These are phyloP conservation scores for Centrapalus pauciflorus DNA, from an alignment of 129 eudicot species.

Conservation along the genomic window DNA sequence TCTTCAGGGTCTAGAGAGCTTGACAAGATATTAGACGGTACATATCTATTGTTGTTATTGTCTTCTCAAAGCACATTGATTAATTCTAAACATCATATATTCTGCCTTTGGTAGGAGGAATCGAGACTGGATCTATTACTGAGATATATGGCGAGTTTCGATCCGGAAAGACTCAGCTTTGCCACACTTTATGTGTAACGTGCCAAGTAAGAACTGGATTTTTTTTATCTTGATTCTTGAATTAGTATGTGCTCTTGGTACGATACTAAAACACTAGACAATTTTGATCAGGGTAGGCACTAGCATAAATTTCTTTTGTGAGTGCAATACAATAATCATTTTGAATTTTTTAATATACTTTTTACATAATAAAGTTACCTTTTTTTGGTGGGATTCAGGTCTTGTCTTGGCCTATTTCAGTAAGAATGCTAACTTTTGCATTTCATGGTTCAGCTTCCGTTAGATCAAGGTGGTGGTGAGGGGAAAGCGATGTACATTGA, in stretches of 20 bases:
- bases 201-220: constrained; percentile 61
- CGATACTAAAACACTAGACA: too few species aligned
- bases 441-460: constrained; percentile 58
- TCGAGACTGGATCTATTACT: constrained; percentile 92
- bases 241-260: neutral
- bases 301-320: too few species aligned
- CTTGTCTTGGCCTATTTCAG: neutral
- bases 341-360: neutral
- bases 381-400: neutral
- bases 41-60: constrained; percentile 5
- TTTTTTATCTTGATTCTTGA: neutral
- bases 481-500: constrained; percentile 99
- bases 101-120: constrained; percentile 52
- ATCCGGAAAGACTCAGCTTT: constrained; percentile 96
- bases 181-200: constrained; percentile 90
- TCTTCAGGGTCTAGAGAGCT: constrained; percentile 92
- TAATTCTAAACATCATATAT: neutral
- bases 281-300: too few species aligned
- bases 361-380: neutral
- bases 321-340: too few species aligned
- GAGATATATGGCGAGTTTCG: constrained; percentile 91
- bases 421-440: neutral
- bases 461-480: constrained; percentile 98
- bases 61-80: neutral
- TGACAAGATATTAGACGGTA: constrained; percentile 88